Percentiles rank a stretch among this genome's conserved stretches.
These are phyloP conservation scores for Didymella keratinophila DNA, from an alignment of 2,329 filamentous ascomycete species.

Conservation along the genomic window DNA sequence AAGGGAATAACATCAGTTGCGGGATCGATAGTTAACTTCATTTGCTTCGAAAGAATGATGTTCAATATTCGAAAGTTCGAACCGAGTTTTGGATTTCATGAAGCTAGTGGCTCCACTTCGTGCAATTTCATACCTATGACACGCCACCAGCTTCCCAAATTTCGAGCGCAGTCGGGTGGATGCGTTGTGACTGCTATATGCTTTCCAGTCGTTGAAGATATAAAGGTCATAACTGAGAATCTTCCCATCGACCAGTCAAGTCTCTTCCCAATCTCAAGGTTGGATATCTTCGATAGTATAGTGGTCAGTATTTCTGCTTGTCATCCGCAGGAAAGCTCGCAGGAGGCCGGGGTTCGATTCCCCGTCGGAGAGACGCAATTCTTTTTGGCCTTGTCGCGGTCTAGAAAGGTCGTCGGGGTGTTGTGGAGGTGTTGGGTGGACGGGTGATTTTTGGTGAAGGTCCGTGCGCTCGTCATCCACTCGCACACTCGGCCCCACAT, in stretches of 20 bases:
- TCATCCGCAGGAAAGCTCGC: conserved; percentile 18
- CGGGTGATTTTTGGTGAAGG: conserved; percentile 5
- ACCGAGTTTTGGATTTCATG: background rate
- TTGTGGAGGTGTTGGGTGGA: background rate
- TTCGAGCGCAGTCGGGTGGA: background rate
- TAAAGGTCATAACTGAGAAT: accelerated
- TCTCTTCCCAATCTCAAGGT: conserved; percentile 13
- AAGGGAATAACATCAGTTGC: background rate
- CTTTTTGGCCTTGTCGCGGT: background rate
- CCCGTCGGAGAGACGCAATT: conserved; percentile 20
- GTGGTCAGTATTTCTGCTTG: conserved; percentile 21
- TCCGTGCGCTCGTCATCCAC: background rate
- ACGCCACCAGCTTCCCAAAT: background rate
- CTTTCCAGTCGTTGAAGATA: background rate
- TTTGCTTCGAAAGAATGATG: too few species aligned
- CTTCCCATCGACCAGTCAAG: conserved; percentile 1
- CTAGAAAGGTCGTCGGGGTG: background rate
- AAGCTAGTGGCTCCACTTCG: background rate
- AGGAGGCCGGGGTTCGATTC: conserved; percentile 24
- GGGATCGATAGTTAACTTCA: too few species aligned
- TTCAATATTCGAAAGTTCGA: background rate
- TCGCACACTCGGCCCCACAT: background rate
- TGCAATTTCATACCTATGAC: background rate
- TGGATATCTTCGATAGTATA: conserved; percentile 24
- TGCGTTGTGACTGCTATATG: background rate